Base-by-base conservation (phyloP, 805 yeast genomes). In the Candida verbasci region DNA sequence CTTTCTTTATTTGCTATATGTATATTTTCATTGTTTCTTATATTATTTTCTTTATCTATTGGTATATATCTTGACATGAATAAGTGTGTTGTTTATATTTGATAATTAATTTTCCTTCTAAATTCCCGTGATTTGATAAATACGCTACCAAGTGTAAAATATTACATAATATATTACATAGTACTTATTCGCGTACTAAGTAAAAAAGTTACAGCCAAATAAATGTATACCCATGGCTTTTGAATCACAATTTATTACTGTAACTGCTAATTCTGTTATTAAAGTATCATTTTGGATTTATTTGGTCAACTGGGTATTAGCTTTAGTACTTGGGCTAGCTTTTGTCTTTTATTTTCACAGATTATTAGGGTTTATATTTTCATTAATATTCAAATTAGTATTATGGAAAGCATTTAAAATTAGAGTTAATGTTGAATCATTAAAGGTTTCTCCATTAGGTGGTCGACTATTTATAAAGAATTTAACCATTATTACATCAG, bases 381-480 rank as follows among this genome's bases (percentile, higher is more conserved):
- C 91, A 5, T 56, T 61, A 8, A 17, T 72, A 0, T 46, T 82
- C 8, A 71, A 76, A 29, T 54, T 78, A 45, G 37, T 74, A 4
- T 51, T 88, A 3, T 87, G 96, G 94, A 73, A 74, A 35, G 59
- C 63, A n/a, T 60, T 60, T 46, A 70, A 71, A 29, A 64, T 83
- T 4, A 75, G 77, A 43, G 50, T 91, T 3, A 77, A 76, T 37
- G 58, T 89, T 2, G 89, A 87, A 46, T 74, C 95, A 0, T 48
- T 91, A 21, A 80, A 87, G 52, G 46, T 93, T 3, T 82, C 96
- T 1, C 70, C 85, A 6, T 62, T 93, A 1, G 95, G 88, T 3
- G 97, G 97, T 1, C 71, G 95, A 20, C 38, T 91, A 7, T 77
- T 85, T 52, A 78, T 88, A 51, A 83, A 82, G 46, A 86, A 88